phyloP scores from a whole-genome alignment of 2,329 filamentous ascomycete genomes.

The Teratosphaeria gauchensis region DNA sequence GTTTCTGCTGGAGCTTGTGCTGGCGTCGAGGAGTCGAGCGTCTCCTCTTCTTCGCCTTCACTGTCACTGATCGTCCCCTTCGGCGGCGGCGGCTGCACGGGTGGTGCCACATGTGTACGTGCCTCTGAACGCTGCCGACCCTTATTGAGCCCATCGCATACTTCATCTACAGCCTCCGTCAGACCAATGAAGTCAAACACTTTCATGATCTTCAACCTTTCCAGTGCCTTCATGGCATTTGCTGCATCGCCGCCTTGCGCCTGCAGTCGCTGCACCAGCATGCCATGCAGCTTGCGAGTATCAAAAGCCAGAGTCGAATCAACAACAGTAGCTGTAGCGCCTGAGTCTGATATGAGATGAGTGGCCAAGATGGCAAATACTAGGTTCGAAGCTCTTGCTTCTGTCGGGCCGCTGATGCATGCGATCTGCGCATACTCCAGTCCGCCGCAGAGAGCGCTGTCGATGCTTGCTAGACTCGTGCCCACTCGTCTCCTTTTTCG shows the following conservation, averaged over 20 bases:
- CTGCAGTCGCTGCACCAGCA: constrained; percentile 3
- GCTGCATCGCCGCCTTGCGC: constrained; percentile 10
- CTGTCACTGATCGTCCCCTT: constrained; percentile 25
- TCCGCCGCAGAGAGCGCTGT: constrained; percentile 30
- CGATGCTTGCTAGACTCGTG: constrained; percentile 14
- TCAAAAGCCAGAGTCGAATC: constrained; percentile 40
- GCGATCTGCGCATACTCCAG: constrained; percentile 27
- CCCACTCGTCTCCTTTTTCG: neutral
- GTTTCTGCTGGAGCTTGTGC: neutral
- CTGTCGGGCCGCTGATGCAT: constrained; percentile 27
- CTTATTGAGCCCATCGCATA: constrained; percentile 27
- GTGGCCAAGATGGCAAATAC: constrained; percentile 28
- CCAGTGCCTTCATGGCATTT: constrained; percentile 29
- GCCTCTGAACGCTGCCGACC: neutral
- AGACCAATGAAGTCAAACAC: constrained; percentile 43
- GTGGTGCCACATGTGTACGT: neutral
- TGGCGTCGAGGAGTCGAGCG: constrained; percentile 23
- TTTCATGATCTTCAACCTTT: constrained; percentile 39
- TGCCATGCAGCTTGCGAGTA: constrained; percentile 29
- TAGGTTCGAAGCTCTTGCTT: constrained; percentile 18
- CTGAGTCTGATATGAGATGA: constrained; percentile 26
- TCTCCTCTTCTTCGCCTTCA: constrained; percentile 29
- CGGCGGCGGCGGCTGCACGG: constrained; percentile 7
- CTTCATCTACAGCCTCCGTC: constrained; percentile 36
- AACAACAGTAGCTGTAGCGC: constrained; percentile 32